These are phyloP conservation scores for Cladosporium sphaerospermum DNA, from an alignment of 2,329 filamentous ascomycete genomes.

Conservation along the genomic window DNA sequence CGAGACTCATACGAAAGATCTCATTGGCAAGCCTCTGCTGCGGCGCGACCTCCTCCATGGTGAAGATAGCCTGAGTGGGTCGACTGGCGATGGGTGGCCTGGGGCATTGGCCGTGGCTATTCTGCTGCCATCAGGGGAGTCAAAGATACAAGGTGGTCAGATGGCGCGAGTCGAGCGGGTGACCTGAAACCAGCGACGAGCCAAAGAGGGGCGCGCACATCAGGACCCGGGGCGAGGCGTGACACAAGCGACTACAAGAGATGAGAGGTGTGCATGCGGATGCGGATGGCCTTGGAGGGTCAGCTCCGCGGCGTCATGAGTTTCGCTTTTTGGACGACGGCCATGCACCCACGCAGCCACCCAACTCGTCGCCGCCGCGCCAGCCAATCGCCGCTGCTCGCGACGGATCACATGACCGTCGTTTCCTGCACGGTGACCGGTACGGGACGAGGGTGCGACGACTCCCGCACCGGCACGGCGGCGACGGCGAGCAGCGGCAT, in stretches of 20 bases:
- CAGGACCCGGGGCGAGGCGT: background rate
- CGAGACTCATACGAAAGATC: conserved; percentile 45
- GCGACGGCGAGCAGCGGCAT: background rate
- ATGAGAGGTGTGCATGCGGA: conserved; percentile 3
- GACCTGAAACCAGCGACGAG: background rate
- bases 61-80: conserved; percentile 22
- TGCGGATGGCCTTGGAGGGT: background rate
- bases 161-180: conserved; percentile 9
- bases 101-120: too few species aligned
- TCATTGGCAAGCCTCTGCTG: conserved; percentile 41
- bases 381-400: background rate
- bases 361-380: background rate
- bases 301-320: conserved; percentile 7
- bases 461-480: background rate
- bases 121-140: background rate
- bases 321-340: conserved; percentile 1
- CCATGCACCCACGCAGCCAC: conserved; percentile 8
- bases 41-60: background rate
- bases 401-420: conserved; percentile 4
- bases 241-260: background rate
- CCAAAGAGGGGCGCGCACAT: too few species aligned
- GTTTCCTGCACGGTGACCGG: conserved; percentile 9
- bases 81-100: background rate
- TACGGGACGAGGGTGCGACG: conserved; percentile 3
- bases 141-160: conserved; percentile 6